Evolutionary conservation across 2,329 filamentous ascomycete species (phyloP), one percentile per base, ranked within the genome.

Genomic region (Ceratocystis cacaofunesta): DNA sequence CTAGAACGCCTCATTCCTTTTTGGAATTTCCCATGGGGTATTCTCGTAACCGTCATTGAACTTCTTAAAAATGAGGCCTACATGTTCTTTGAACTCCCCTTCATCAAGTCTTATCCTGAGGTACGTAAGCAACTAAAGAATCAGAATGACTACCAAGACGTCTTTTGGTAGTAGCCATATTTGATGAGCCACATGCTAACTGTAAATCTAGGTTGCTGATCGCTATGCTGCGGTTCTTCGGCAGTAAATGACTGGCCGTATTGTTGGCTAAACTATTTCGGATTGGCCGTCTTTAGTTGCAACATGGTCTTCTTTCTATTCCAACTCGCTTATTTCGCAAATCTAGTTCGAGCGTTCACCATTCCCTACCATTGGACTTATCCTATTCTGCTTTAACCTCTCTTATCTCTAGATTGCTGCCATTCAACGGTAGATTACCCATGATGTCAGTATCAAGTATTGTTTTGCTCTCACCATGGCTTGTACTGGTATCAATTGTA

Each of bases 21-120:
- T 74, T 90, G 92, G 77, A 92, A 92, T 63, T 92, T 97, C 74
- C 92, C 95, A 19, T 97, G 92, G 92, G 95, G 95, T 12, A 78
- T 99, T 55, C 86, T 96, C 73, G 86, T 92, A 68, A 92, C 91
- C 44, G 82, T 95, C 68, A 78, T 94, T 69, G 94, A 97, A 77
- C 82, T 99, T 66, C 80, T 95, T 70, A 95, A 95, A 79, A 96
- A 95, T 73, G 86, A 89, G 64, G 63, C 64, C n/a, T 95, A 92
- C 75, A 85, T 85, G 72, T 95, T 99, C 79, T 97, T 95, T 79
- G 89, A 94, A 62, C 80, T 96, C 70, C 89, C 90, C 30, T 96
- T 95, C 71, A 89, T 97, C 76, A 95, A 96, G 78, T 83, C 87
- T 69, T 85, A 87, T 70, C 91, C 91, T 69, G 91, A 96, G 80